Conservation (phyloP, 2,329 filamentous ascomycete genomes). For the Cadophora gregata region DNA sequence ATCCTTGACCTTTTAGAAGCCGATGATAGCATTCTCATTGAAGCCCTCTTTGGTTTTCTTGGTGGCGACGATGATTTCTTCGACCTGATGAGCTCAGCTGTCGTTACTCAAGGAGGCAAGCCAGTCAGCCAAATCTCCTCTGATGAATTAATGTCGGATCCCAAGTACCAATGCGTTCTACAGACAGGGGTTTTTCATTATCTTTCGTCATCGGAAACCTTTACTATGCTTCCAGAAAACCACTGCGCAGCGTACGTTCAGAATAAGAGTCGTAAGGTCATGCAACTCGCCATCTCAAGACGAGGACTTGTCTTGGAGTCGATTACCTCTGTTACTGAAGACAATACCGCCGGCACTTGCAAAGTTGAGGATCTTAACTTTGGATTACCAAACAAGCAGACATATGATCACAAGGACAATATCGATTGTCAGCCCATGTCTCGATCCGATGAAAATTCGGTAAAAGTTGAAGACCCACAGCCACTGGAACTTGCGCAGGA, state of each 20-base stretch:
- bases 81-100: background rate
- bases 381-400: background rate
- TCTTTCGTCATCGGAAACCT: constrained; percentile 5
- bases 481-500: background rate
- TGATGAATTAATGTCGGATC: constrained; percentile 2
- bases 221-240: constrained; percentile 5
- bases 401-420: background rate
- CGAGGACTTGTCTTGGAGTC: background rate
- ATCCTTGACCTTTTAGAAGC: constrained; percentile 3
- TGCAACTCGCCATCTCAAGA: constrained; percentile 6
- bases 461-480: background rate
- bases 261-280: constrained; percentile 11
- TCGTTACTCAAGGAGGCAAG: background rate
- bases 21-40: background rate
- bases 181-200: background rate
- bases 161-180: background rate
- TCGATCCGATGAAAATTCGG: background rate
- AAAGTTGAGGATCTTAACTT: background rate
- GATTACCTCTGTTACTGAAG: background rate
- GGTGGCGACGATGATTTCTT: constrained; percentile 7
- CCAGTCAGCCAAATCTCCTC: background rate
- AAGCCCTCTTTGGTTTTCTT: background rate
- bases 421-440: background rate
- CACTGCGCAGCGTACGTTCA: background rate
- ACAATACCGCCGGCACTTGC: background rate